Conservation (phyloP, 208 protist genomes). For the Leishmania guyanensis region DNA sequence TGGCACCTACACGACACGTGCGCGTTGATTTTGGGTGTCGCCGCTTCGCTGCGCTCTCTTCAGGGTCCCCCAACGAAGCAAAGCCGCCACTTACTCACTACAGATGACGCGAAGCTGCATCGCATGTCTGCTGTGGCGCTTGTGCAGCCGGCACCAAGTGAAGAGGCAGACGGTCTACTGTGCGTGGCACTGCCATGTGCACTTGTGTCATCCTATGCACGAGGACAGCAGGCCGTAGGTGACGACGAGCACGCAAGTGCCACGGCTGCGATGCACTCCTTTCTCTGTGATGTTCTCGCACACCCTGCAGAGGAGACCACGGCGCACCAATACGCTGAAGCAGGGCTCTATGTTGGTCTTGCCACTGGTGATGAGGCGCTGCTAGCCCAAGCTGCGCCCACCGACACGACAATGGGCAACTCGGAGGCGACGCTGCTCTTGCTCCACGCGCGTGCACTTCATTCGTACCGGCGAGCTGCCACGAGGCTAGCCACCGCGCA, state of each 20-base stretch:
- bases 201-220: background rate
- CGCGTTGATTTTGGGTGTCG: slow-evolving; percentile 10
- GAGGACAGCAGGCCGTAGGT: background rate
- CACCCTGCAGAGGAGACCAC: background rate
- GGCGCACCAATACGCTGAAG: slow-evolving; percentile 18
- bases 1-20: slow-evolving; percentile 31
- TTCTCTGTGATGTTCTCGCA: background rate
- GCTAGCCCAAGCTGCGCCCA: slow-evolving; percentile 7
- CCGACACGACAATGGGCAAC: slow-evolving; percentile 2
- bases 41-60: slow-evolving; percentile 4
- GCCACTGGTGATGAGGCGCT: slow-evolving; percentile 18
- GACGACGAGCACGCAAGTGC: background rate
- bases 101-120: slow-evolving; percentile 5
- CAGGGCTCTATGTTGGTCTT: slow-evolving; percentile 23
- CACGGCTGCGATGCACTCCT: background rate
- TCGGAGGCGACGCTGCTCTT: slow-evolving; percentile 1
- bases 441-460: slow-evolving; percentile 1
- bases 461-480: slow-evolving; percentile 6
- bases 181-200: slow-evolving; percentile 1
- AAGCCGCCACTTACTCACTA: background rate
- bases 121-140: slow-evolving; percentile 6
- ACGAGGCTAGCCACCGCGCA: background rate
- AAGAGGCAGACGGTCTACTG: background rate
- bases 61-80: background rate
- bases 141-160: background rate